phyloP scores from a whole-genome alignment of 2,329 filamentous ascomycete genomes.

The Beauveria australis region DNA sequence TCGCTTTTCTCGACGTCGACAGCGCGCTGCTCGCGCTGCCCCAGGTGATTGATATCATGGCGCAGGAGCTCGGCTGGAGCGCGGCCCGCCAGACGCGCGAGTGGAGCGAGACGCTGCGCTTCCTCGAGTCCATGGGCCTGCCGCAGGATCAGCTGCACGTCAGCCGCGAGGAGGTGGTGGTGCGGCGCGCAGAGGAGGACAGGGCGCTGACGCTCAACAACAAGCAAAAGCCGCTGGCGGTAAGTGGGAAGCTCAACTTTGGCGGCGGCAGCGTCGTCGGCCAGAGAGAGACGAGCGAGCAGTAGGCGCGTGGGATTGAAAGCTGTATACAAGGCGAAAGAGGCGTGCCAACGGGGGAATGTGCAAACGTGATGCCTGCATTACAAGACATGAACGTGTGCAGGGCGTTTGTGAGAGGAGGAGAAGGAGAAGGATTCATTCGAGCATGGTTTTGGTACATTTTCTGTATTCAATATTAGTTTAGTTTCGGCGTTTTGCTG shows the following conservation, averaged over 20 bases:
- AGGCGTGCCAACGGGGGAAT: no score
- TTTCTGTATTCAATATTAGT: neutral
- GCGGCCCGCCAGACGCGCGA: constrained; percentile 45
- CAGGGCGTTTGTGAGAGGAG: neutral
- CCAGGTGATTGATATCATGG: constrained; percentile 64
- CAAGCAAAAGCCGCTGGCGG: constrained; percentile 7
- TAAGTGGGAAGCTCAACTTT: constrained; percentile 8
- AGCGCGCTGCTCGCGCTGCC: constrained; percentile 62
- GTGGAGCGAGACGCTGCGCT: constrained; percentile 45
- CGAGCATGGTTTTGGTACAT: neutral
- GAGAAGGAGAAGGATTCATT: no score
- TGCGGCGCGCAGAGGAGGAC: constrained; percentile 3
- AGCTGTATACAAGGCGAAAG: neutral
- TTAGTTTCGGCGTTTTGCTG: neutral
- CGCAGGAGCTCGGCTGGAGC: constrained; percentile 59
- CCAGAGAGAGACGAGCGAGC: neutral
- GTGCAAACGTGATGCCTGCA: neutral
- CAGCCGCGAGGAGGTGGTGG: constrained; percentile 22
- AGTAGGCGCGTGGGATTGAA: neutral
- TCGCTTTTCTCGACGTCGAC: constrained; percentile 70
- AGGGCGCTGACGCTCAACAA: neutral
- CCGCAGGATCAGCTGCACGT: constrained; percentile 12
- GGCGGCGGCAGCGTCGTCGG: neutral
- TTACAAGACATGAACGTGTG: neutral
- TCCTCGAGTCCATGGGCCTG: constrained; percentile 39